Base-by-base conservation (phyloP, 2,329 filamentous ascomycete species). In the Metarhizium sp. region DNA sequence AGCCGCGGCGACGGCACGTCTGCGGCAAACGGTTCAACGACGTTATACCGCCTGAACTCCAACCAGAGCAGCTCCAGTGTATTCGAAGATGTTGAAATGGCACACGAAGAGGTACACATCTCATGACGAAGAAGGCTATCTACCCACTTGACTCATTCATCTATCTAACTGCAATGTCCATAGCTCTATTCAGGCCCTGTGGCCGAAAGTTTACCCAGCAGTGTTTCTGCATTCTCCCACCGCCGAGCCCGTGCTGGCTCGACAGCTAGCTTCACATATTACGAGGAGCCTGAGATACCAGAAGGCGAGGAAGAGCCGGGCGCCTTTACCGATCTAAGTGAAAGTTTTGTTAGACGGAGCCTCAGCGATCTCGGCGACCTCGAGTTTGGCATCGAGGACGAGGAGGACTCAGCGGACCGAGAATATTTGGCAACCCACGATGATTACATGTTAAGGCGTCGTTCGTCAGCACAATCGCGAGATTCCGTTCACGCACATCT, bases 51-150 rank as follows among this genome's bases (percentile, higher is more conserved):
- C 54, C 77, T 86, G 55, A 78, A 78, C 61, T 87, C 85, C 52
- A 89, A 89, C 64, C 77, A 84, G 64, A 90, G 87, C 73, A 84
- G 79, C 71, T 78, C 85, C 40, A 95, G 90, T 71, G 86, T 96
- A 62, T 86, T 96, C 63, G 90, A 90, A 62, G 90, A 96, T 71
- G 92, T 97, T n/a, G 92, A 96, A 69, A 97, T 99, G 94, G 92
- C 94, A 20, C 90, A 95, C 52, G 90, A 96, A 69, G 92, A 97
- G 81, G 89, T 94, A 64, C 11, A 14, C 29, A 18, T 46, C 6
- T 36, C 4, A 13, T 30, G 25, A 29, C 20, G 8, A 29, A 48
- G 20, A 54, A 55, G 7, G 4, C 18, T 14, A 13, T 30, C 20
- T n/a, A 45, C 20, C 30, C 13, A 45, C 20, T 20, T 7, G 7